Conservation (phyloP, 345 rosid genomes). For the Orychophragmus violaceus region DNA sequence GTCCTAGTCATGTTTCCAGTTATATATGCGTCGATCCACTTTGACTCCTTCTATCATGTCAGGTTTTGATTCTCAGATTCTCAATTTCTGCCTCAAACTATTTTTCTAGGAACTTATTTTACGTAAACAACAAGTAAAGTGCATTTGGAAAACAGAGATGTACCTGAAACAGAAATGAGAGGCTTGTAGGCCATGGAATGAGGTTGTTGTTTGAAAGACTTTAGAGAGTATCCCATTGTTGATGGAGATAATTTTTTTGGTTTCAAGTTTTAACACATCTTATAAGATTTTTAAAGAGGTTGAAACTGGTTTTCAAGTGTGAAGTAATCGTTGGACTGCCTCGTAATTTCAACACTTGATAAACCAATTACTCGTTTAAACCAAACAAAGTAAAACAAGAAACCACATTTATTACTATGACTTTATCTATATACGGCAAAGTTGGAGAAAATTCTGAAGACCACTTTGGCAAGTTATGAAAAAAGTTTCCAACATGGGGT, state of each 20-base stretch:
- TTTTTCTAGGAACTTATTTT: background rate
- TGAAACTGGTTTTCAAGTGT: background rate
- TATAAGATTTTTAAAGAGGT: background rate
- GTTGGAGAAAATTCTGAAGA: background rate
- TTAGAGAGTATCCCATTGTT: background rate
- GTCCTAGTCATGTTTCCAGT: too few relatives aligned
- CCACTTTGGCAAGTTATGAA: background rate
- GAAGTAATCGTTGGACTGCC: background rate
- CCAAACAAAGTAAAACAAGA: background rate
- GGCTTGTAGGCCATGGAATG: background rate
- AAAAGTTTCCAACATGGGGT: too few relatives aligned
- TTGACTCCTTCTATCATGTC: too few relatives aligned
- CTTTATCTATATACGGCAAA: background rate
- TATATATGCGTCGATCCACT: too few relatives aligned
- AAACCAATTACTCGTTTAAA: background rate
- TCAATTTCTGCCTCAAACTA: background rate
- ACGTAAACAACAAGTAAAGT: background rate
- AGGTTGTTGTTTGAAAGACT: background rate
- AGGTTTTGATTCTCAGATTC: background rate
- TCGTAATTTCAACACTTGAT: background rate
- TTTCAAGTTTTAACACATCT: background rate
- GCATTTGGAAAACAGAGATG: background rate
- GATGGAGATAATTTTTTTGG: background rate
- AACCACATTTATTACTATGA: background rate
- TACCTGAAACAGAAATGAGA: background rate